Conservation (phyloP, 345 rosid species). For the Hirschfeldia incana region DNA sequence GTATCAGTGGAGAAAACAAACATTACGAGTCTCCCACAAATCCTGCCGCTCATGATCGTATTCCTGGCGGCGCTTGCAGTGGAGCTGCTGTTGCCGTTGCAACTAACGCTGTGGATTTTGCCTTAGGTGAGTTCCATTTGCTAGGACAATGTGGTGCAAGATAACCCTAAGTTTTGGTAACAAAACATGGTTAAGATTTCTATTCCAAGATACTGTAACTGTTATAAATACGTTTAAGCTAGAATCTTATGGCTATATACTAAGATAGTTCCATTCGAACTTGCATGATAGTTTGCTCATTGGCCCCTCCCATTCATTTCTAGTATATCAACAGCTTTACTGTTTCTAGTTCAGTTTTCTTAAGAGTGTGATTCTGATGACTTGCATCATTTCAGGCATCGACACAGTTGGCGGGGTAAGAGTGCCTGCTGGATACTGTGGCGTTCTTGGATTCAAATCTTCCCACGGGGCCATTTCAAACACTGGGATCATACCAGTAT, state of each 20-base stretch:
- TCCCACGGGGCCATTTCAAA: constrained; percentile 73
- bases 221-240: too few species aligned
- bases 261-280: background rate
- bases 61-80: constrained; percentile 91
- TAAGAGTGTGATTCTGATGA: background rate
- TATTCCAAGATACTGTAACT: background rate
- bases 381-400: constrained; percentile 56
- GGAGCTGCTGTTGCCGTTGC: constrained; percentile 97
- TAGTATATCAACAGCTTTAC: background rate
- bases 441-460: constrained; percentile 79
- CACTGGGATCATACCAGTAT: constrained; percentile 60
- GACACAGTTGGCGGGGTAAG: constrained; percentile 94
- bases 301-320: background rate
- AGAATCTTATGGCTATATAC: background rate
- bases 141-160: background rate
- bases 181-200: constrained; percentile 3
- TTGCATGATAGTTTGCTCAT: background rate
- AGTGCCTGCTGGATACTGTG: constrained; percentile 84
- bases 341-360: background rate
- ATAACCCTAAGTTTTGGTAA: background rate
- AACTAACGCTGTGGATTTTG: constrained; percentile 77
- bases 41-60: constrained; percentile 68
- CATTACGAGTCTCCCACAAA: constrained; percentile 84
- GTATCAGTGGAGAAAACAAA: constrained; percentile 84
- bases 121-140: constrained; percentile 59